phyloP scores from a whole-genome alignment of 2,329 filamentous ascomycete genomes.

The Phialophora tarda region DNA sequence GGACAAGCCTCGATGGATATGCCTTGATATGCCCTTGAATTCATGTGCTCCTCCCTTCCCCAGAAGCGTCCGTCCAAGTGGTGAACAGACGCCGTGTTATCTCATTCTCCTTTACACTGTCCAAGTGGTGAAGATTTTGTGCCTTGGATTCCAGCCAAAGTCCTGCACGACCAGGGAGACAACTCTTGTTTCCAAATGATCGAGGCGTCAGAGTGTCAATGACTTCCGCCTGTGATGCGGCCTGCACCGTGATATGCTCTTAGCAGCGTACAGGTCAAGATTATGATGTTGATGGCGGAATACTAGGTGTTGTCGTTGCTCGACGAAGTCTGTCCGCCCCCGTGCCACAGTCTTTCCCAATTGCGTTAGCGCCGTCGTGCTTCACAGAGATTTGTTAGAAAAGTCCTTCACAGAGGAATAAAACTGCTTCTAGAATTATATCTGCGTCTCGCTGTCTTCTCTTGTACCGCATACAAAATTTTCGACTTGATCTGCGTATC shows the following conservation, averaged over 20 bases:
- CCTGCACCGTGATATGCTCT: not conserved
- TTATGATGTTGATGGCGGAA: not conserved
- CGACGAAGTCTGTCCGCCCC: slow-evolving; percentile 1
- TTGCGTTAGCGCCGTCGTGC: slow-evolving; percentile 10
- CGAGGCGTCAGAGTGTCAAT: not conserved
- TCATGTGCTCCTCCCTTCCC: not conserved
- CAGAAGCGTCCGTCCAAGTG: not conserved
- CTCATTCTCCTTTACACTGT: not conserved
- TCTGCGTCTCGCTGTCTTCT: not conserved
- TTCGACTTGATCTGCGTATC: not conserved
- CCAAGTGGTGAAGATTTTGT: not conserved
- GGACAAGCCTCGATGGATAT: not conserved
- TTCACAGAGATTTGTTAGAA: not conserved
- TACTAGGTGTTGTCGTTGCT: not conserved
- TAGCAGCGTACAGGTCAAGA: not conserved
- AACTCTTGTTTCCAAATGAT: not conserved
- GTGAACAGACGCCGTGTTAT: not conserved
- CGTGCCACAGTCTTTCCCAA: slow-evolving; percentile 5
- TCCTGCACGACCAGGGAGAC: not conserved
- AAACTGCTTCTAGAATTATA: not conserved
- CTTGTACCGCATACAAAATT: not conserved
- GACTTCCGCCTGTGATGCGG: not conserved
- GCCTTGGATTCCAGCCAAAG: not conserved
- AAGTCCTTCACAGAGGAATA: no score
- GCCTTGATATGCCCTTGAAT: not conserved